A percentile compares a stretch with the other conserved stretches of the same genome.
Evolutionary conservation across 1,284 basidiomycete genomes (phyloP).

Genomic region (Boletus sp.): DNA sequence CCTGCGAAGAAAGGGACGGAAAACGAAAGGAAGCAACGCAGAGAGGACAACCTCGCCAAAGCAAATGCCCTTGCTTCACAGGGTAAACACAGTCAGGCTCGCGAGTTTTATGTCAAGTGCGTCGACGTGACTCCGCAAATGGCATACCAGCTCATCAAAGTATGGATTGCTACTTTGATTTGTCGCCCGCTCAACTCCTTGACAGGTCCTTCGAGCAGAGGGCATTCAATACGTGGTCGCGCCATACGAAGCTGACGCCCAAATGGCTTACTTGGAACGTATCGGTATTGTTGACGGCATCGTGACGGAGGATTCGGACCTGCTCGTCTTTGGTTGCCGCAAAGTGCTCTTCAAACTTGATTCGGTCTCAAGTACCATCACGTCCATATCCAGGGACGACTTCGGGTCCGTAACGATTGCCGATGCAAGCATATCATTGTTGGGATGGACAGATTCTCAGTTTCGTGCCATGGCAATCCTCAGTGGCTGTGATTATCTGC

Average conservation of each 20-base stretch:
- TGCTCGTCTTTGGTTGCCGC: conserved; percentile 94
- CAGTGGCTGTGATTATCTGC: conserved; percentile 95
- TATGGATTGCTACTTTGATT: conserved; percentile 30
- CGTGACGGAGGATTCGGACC: conserved; percentile 96
- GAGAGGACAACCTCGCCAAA: conserved; percentile 62
- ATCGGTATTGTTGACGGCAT: conserved; percentile 85
- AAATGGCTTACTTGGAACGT: conserved; percentile 89
- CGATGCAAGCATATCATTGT: conserved; percentile 66
- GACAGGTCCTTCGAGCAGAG: conserved; percentile 78
- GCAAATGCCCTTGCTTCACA: conserved; percentile 74
- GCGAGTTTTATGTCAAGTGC: conserved; percentile 87
- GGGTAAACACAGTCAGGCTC: conserved; percentile 76
- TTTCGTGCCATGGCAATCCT: conserved; percentile 96
- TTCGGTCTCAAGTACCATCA: conserved; percentile 65
- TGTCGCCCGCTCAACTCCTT: conserved; percentile 10
- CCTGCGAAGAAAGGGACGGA: conserved; percentile 95
- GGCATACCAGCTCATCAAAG: conserved; percentile 98
- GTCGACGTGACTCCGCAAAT: conserved; percentile 96
- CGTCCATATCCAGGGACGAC: conserved; percentile 74
- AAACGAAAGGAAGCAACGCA: conserved; percentile 68
- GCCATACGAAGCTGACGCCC: conserved; percentile 98
- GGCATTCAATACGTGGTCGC: conserved; percentile 86
- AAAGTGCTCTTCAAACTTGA: conserved; percentile 88
- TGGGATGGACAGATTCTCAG: conserved; percentile 85
- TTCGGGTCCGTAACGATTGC: conserved; percentile 65